A percentile compares a stretch with the other conserved stretches of the same genome.
Conservation (phyloP, 768 basidiomycete species). For the Lactarius evosmus region DNA sequence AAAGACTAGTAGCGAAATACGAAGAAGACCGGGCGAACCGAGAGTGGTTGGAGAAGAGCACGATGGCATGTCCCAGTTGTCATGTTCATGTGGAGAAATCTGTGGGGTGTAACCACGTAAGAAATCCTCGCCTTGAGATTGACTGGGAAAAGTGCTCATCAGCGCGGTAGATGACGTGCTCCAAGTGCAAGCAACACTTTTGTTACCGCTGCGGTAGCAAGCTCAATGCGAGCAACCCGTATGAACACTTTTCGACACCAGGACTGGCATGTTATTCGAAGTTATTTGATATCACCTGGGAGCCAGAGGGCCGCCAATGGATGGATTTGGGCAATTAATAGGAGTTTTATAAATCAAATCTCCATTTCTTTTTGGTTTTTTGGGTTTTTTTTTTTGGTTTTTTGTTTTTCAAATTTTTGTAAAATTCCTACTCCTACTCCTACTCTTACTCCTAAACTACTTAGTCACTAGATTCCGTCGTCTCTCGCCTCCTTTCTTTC, state of each 20-base stretch:
- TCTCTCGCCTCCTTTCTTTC: constrained; percentile 27
- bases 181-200: constrained; percentile 72
- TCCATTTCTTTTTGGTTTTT: not conserved
- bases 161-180: constrained; percentile 65
- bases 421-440: not conserved
- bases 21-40: constrained; percentile 73
- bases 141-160: not conserved
- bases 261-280: constrained; percentile 56
- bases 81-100: constrained; percentile 69
- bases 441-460: constrained; percentile 20
- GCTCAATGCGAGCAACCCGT: constrained; percentile 51
- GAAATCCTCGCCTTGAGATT: constrained; percentile 15
- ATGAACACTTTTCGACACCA: constrained; percentile 61
- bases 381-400: not conserved
- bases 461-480: constrained; percentile 18
- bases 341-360: constrained; percentile 14
- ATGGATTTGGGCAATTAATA: constrained; percentile 35
- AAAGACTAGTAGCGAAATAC: constrained; percentile 56
- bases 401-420: constrained; percentile 11
- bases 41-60: constrained; percentile 66
- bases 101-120: constrained; percentile 83
- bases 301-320: constrained; percentile 51
- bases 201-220: constrained; percentile 74
- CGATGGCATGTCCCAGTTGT: constrained; percentile 75
- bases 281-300: constrained; percentile 55